These are phyloP conservation scores for Psilocybe azurescens DNA, from an alignment of 768 basidiomycete species.

Conservation along the genomic window DNA sequence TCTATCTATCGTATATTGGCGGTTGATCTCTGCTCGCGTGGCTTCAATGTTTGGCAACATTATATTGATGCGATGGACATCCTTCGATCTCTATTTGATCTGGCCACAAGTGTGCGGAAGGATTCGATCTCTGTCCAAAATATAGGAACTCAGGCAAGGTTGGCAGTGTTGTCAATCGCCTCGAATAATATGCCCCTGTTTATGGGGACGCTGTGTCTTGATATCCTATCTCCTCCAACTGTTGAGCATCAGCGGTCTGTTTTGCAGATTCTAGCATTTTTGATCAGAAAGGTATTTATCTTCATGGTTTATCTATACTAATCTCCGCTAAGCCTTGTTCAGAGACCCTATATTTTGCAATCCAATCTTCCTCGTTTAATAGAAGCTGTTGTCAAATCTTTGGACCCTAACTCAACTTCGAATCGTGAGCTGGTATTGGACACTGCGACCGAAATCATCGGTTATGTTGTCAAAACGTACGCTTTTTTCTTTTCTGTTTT, in stretches of 20 bases:
- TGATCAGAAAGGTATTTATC: constrained; percentile 81
- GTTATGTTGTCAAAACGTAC: constrained; percentile 93
- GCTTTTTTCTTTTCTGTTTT: constrained; percentile 23
- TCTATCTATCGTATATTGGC: constrained; percentile 73
- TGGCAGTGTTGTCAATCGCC: constrained; percentile 86
- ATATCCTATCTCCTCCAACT: constrained; percentile 80
- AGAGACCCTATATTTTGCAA: constrained; percentile 87
- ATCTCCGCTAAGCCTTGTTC: constrained; percentile 1
- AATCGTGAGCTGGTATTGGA: constrained; percentile 87
- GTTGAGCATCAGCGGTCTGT: constrained; percentile 85
- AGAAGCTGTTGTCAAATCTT: constrained; percentile 95
- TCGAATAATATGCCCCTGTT: constrained; percentile 84
- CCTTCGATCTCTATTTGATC: constrained; percentile 79
- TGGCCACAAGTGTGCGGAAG: constrained; percentile 77
- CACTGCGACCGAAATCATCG: constrained; percentile 92
- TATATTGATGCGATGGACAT: constrained; percentile 91
- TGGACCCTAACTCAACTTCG: constrained; percentile 86
- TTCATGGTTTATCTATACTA: neutral
- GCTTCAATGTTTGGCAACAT: constrained; percentile 94
- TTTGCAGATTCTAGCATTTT: constrained; percentile 91
- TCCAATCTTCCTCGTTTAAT: constrained; percentile 84
- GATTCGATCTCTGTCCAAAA: constrained; percentile 73
- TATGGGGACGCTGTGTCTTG: constrained; percentile 92
- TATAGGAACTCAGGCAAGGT: constrained; percentile 76
- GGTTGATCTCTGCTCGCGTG: constrained; percentile 89